phyloP scores from a whole-genome alignment of 129 eudicot genomes.

The Pseudognaphalium luteoalbum region DNA sequence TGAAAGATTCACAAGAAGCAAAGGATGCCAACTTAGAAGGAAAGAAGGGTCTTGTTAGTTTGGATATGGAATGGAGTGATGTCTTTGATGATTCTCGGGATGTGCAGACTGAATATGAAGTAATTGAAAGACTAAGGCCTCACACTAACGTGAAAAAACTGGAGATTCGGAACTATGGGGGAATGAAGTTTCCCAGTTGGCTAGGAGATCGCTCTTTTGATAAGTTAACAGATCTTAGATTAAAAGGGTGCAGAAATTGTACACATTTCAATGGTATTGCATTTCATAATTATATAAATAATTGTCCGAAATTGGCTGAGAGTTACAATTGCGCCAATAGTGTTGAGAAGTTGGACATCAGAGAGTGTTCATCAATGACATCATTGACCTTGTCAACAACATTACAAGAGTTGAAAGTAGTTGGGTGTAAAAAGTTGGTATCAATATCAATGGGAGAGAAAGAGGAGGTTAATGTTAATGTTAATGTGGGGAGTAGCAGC shows the following conservation, averaged over 20 bases:
- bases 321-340: too few relatives aligned
- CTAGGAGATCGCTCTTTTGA: background rate
- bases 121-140: background rate
- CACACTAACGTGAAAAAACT: background rate
- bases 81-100: background rate
- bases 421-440: too few relatives aligned
- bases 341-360: too few relatives aligned
- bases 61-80: background rate
- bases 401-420: too few relatives aligned
- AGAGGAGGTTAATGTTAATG: too few relatives aligned
- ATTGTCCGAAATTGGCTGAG: too few relatives aligned
- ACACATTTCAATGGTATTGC: too few relatives aligned
- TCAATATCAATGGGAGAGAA: too few relatives aligned
- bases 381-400: too few relatives aligned
- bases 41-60: background rate
- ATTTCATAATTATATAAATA: too few relatives aligned
- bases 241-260: background rate
- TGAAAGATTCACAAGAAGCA: background rate
- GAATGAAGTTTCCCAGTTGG: background rate
- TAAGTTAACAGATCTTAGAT: background rate
- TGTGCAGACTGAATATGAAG: background rate
- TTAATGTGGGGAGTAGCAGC: too few relatives aligned
- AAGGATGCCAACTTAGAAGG: background rate
- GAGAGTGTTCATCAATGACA: too few relatives aligned
- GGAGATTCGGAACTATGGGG: background rate